Evolutionary conservation across 345 rosid species (phyloP), one percentile per base, ranked within the genome.

Genomic region (Bruguiera sexangula): DNA sequence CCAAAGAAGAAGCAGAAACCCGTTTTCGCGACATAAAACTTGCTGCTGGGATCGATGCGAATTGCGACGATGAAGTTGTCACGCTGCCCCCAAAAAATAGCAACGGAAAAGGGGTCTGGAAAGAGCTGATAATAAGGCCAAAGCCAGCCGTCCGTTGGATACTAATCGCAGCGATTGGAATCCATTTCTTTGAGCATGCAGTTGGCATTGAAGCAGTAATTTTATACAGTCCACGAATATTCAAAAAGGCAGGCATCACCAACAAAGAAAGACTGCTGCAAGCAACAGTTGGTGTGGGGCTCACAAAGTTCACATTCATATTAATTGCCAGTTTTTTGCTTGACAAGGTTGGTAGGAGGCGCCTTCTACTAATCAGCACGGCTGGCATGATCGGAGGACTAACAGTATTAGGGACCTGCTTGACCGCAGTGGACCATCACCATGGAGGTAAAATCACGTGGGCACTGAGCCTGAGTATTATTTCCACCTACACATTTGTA

Each of bases 171-270:
- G 94, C 91, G 0, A 19, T 91, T 0, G 96, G 97, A 3, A 83
- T 93, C 70, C 97, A 88, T 67, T 91, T 93, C 81, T 91, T 89
- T 37, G 88, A 91, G 79, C 97, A 93, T n/a, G 88, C 92, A 0
- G 82, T 84, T 0, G 98, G 96, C 0, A 83, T 90, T 6, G 92
- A 90, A 57, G 96, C 96, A 0, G 88, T 93, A 1, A 70, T 89
- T 0, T 39, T 93, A 39, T 93, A 90, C 46, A 75, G 97, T 19
- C 96, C 97, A 2, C 70, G 85, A 43, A 91, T 91, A 11, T 91
- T 91, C 79, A 75, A 81, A 52, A 78, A 84, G 79, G 97, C 94
- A 0, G 91, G 97, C 0, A 76, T 91, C 3, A 43, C 32, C 0
- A 62, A 55, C 31, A 84, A 89, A 69, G 75, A 77, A 32, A 89